Percentiles rank a stretch among this genome's conserved stretches.
Conservation (phyloP, 371 early-diverging fungal genomes). For the Mucor indicus region DNA sequence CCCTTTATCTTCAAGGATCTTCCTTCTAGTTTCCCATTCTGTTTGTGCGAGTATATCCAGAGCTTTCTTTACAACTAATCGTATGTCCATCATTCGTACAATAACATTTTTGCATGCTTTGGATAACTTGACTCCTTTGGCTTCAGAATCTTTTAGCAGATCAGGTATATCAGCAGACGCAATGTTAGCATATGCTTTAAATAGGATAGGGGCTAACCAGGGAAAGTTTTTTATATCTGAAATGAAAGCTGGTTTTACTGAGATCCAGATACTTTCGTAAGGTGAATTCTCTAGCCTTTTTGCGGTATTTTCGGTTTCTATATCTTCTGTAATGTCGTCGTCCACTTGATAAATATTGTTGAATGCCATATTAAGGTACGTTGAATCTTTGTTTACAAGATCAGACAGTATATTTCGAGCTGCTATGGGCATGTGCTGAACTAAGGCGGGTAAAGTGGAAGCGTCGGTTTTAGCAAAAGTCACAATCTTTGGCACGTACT, state of each 20-base stretch:
- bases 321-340: background rate
- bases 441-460: constrained; percentile 14
- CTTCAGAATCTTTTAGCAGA: background rate
- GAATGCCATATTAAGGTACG: constrained; percentile 12
- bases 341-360: constrained; percentile 5
- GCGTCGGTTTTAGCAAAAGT: constrained; percentile 15
- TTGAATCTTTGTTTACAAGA: constrained; percentile 17
- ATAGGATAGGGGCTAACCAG: constrained; percentile 7
- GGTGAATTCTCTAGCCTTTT: constrained; percentile 4
- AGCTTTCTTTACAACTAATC: background rate
- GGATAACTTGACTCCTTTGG: background rate
- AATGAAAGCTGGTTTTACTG: constrained; percentile 1
- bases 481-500: constrained; percentile 18
- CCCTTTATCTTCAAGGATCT: background rate
- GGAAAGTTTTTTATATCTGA: background rate
- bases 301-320: background rate
- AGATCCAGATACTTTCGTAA: constrained; percentile 16
- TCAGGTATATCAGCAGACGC: constrained; percentile 18
- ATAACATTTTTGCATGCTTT: background rate
- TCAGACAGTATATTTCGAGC: constrained; percentile 20
- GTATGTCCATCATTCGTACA: background rate
- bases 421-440: constrained; percentile 19
- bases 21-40: background rate
- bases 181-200: constrained; percentile 23
- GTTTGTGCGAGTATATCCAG: background rate